phyloP scores from a whole-genome alignment of 495 filamentous ascomycete genomes.

The Hypoxylon trugodes region DNA sequence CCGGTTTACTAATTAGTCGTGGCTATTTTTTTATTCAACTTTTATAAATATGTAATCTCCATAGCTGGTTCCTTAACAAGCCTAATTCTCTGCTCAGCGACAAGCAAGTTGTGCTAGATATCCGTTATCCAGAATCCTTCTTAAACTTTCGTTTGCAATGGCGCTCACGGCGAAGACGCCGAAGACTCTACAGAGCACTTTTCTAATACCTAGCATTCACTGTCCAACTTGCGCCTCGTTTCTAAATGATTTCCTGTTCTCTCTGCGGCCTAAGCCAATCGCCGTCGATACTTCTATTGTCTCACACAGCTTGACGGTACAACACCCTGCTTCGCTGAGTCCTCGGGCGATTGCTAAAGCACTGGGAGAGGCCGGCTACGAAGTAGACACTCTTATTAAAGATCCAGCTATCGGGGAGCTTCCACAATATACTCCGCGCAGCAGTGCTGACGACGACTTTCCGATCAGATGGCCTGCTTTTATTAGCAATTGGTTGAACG shows the following conservation, averaged over 20 bases:
- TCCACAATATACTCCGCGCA: background rate
- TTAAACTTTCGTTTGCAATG: too few relatives aligned
- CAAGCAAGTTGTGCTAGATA: too few relatives aligned
- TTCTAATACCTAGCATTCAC: slow-evolving; percentile 8
- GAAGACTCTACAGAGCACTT: slow-evolving; percentile 3
- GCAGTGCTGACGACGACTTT: slow-evolving; percentile 1
- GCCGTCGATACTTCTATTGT: slow-evolving; percentile 5
- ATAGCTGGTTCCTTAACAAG: too few relatives aligned
- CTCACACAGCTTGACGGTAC: slow-evolving; percentile 1
- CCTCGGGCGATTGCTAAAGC: background rate
- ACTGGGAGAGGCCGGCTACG: slow-evolving; percentile 4
- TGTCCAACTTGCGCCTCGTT: slow-evolving; percentile 5
- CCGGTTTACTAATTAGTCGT: too few relatives aligned
- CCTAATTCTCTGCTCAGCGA: too few relatives aligned
- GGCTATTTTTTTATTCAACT: too few relatives aligned
- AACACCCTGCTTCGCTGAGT: slow-evolving; percentile 1
- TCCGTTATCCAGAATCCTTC: too few relatives aligned
- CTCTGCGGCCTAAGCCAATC: background rate
- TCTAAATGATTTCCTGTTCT: background rate
- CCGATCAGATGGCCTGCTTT: background rate
- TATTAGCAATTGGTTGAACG: background rate
- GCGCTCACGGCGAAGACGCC: too few relatives aligned
- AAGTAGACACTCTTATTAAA: slow-evolving; percentile 5
- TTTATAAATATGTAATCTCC: too few relatives aligned
- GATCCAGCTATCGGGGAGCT: background rate